Percentiles rank a stretch among this genome's conserved stretches.
Evolutionary conservation across 1,284 basidiomycete species (phyloP).

Genomic region (Microbotryomycetes sp.): DNA sequence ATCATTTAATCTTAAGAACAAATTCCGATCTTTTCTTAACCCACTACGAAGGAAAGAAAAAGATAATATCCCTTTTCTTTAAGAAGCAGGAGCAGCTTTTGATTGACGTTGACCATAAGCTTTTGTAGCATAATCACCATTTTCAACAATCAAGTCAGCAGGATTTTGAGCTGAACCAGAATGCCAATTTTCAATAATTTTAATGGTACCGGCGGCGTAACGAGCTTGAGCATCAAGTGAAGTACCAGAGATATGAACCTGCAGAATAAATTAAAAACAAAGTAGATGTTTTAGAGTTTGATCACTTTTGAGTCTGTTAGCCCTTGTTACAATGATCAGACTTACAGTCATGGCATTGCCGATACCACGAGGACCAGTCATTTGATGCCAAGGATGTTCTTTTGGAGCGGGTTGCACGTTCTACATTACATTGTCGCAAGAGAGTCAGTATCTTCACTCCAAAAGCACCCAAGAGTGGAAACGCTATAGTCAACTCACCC

Average conservation of each 20-base stretch:
- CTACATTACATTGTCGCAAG: constrained; percentile 1
- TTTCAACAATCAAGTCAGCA: constrained; percentile 63
- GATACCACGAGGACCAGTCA: constrained; percentile 69
- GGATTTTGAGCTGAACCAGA: constrained; percentile 61
- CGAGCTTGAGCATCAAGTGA: constrained; percentile 86
- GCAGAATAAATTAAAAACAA: too few relatives aligned
- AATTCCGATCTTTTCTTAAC: too few relatives aligned
- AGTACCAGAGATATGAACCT: constrained; percentile 56
- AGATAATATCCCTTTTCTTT: too few relatives aligned
- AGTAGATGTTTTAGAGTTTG: too few relatives aligned
- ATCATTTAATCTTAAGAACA: too few relatives aligned
- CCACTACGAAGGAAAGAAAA: too few relatives aligned
- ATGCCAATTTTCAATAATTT: constrained; percentile 75
- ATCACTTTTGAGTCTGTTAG: too few relatives aligned
- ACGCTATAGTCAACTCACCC: too few relatives aligned
- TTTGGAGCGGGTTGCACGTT: constrained; percentile 68
- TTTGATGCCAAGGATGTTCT: constrained; percentile 78
- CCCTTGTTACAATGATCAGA: too few relatives aligned
- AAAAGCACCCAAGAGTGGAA: neutral
- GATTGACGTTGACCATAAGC: constrained; percentile 35
- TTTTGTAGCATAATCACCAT: constrained; percentile 41
- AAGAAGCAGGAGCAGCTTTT: neutral
- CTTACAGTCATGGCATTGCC: constrained; percentile 36
- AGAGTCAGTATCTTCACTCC: neutral
- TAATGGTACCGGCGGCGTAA: constrained; percentile 73